phyloP scores from a whole-genome alignment of 164 flowering plant genomes.

The Tetrastigma voinierianum region DNA sequence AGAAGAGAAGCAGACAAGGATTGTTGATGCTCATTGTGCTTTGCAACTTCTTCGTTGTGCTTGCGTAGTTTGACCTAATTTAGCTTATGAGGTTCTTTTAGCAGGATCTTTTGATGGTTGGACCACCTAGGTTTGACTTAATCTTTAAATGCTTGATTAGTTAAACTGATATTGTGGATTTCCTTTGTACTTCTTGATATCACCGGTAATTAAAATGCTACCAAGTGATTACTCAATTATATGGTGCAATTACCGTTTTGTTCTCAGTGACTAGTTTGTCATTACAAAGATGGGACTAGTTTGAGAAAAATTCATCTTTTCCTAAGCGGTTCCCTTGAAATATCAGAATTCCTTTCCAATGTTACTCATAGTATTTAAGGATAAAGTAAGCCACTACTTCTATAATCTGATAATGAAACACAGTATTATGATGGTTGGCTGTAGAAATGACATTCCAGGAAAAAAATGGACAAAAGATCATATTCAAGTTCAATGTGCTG shows the following conservation, averaged over 20 bases:
- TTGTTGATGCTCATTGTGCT: constrained; percentile 58
- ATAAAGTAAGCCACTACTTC: too few species aligned
- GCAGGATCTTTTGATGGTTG: constrained; percentile 96
- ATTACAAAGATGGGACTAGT: background rate
- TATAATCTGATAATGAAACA: too few species aligned
- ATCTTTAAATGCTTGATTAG: background rate
- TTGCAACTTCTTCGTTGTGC: constrained; percentile 54
- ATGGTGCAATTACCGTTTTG: background rate
- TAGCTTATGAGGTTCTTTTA: constrained; percentile 78
- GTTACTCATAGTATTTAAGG: too few species aligned
- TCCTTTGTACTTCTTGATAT: background rate
- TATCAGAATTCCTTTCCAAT: background rate
- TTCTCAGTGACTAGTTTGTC: background rate
- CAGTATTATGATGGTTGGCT: too few species aligned
- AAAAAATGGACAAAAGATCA: too few species aligned
- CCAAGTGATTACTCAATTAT: too few species aligned
- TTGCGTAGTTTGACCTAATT: constrained; percentile 71
- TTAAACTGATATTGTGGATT: too few species aligned
- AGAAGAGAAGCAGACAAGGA: constrained; percentile 66
- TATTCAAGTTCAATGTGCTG: too few species aligned
- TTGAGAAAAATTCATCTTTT: background rate
- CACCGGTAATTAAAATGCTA: background rate
- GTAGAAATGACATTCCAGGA: too few species aligned
- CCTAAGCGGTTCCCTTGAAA: background rate
- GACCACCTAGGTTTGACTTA: constrained; percentile 68